These are phyloP conservation scores for Globisporangium camurandrum DNA, from an alignment of 352 stramenopile species.

Conservation along the genomic window DNA sequence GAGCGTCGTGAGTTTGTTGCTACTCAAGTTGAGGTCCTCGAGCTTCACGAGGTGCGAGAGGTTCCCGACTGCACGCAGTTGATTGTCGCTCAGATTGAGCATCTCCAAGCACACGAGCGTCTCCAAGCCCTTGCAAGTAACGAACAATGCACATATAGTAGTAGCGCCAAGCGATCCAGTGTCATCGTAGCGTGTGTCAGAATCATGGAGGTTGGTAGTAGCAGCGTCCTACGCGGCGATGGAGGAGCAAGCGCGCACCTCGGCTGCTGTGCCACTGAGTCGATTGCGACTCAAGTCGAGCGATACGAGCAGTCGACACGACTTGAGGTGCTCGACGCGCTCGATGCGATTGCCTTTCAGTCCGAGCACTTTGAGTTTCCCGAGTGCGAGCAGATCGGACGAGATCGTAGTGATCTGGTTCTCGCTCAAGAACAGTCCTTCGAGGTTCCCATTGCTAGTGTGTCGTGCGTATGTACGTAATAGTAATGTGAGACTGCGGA, in stretches of 20 bases:
- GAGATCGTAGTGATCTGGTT: slow-evolving; percentile 64
- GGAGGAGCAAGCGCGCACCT: slow-evolving; percentile 22
- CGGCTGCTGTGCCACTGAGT: slow-evolving; percentile 26
- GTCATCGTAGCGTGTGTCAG: no score
- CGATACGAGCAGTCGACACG: slow-evolving; percentile 48
- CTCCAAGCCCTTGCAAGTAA: slow-evolving; percentile 46
- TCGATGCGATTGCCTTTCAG: slow-evolving; percentile 61
- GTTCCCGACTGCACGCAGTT: slow-evolving; percentile 43
- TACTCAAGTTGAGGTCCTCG: slow-evolving; percentile 59
- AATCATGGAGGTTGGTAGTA: no score
- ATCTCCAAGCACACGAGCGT: slow-evolving; percentile 43
- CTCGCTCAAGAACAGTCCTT: slow-evolving; percentile 60
- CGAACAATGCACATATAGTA: neutral
- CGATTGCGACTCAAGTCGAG: slow-evolving; percentile 65
- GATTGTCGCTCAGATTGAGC: slow-evolving; percentile 60
- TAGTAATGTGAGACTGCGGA: neutral
- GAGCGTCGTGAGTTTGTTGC: slow-evolving; percentile 49
- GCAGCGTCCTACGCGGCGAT: no score
- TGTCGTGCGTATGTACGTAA: neutral
- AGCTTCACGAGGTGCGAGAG: slow-evolving; percentile 60
- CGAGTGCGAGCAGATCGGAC: slow-evolving; percentile 45
- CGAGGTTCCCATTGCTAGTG: slow-evolving; percentile 52
- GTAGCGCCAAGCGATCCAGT: no score
- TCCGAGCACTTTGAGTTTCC: slow-evolving; percentile 62
- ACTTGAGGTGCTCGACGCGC: slow-evolving; percentile 36